A percentile compares a stretch with the other conserved stretches of the same genome.
Evolutionary conservation across 225 moss, liverwort and hornwort species (phyloP).

Genomic region (Lunularia cruciata): DNA sequence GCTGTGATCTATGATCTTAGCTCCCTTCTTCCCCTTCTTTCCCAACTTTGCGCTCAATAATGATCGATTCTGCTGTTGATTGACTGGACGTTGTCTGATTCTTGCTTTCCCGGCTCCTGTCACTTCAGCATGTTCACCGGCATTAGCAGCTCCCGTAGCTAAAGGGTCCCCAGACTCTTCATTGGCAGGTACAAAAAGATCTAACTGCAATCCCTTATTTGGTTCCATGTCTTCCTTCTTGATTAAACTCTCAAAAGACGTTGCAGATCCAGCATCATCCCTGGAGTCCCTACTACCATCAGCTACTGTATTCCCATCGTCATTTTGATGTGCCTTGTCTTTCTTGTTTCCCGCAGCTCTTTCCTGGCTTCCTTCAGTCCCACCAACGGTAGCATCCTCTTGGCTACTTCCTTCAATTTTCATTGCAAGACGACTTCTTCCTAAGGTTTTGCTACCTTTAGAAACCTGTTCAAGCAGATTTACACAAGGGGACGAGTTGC

Average conservation of each 20-base stretch:
- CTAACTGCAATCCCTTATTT: background rate
- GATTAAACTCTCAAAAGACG: constrained; percentile 9
- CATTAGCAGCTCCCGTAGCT: background rate
- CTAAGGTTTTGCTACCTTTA: background rate
- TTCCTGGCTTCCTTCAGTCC: background rate
- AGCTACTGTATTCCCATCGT: background rate
- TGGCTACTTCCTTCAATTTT: background rate
- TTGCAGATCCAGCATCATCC: constrained; percentile 27
- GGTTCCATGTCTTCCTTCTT: constrained; percentile 3
- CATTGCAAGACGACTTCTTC: background rate
- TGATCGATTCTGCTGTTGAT: background rate
- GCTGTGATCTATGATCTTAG: background rate
- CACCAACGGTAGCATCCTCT: background rate
- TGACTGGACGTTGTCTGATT: constrained; percentile 17
- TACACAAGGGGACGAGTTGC: constrained; percentile 2
- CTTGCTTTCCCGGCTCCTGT: constrained; percentile 10
- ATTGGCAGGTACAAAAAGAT: constrained; percentile 1
- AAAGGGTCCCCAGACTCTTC: constrained; percentile 9
- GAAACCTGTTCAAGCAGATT: background rate
- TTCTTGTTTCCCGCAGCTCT: background rate
- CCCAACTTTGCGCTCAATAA: background rate
- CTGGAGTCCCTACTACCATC: background rate
- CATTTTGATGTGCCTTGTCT: background rate
- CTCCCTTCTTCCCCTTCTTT: constrained; percentile 23
- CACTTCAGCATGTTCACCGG: background rate